These are phyloP conservation scores for Ceriops tagal DNA, from an alignment of 345 rosid species.

Conservation along the genomic window DNA sequence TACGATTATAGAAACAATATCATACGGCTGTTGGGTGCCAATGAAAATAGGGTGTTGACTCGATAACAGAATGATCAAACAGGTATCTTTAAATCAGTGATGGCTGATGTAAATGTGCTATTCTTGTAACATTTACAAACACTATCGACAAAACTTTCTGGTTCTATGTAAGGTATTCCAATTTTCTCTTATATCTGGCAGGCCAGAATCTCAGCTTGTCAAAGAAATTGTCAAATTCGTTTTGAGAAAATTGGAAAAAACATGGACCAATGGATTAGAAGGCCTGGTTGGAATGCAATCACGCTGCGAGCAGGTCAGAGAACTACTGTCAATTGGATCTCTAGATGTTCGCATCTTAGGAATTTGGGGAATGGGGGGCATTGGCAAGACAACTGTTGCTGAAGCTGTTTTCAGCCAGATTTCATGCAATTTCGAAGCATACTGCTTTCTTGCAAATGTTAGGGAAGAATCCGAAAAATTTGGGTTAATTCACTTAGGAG, in stretches of 20 bases:
- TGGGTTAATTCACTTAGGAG: background rate
- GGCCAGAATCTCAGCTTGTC: slow-evolving; percentile 4
- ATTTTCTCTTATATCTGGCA: background rate
- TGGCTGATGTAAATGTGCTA: no score
- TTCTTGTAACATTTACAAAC: no score
- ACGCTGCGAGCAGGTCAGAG: background rate
- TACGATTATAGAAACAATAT: no score
- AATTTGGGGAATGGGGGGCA: slow-evolving; percentile 12
- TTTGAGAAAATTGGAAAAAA: background rate
- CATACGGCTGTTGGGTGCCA: no score
- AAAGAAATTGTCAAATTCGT: background rate
- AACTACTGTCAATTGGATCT: background rate
- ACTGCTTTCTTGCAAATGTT: background rate
- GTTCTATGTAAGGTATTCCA: no score
- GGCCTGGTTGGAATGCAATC: slow-evolving; percentile 10
- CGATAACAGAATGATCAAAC: no score
- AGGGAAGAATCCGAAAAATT: background rate
- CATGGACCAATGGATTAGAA: background rate
- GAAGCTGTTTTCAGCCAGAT: background rate
- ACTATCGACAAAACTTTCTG: no score
- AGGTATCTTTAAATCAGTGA: no score
- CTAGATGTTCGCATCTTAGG: background rate
- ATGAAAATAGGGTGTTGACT: no score
- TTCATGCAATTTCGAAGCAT: background rate
- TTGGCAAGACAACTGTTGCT: background rate